Evolutionary conservation across 345 rosid genomes (phyloP).

Genomic region (Cardamine chenopodiifolia): DNA sequence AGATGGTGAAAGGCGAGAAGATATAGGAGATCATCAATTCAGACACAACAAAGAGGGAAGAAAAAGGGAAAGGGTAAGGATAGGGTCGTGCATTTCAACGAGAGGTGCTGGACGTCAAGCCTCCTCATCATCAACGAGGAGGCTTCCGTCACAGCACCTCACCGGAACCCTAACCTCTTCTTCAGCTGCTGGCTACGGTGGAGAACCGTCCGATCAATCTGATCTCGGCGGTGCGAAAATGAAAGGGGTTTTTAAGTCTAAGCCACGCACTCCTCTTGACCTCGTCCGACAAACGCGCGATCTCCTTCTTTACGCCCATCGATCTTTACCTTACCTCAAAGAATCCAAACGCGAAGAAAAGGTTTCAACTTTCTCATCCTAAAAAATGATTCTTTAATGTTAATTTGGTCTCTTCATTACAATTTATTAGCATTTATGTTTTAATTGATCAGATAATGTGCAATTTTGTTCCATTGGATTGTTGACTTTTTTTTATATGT

Average conservation of each 20-base stretch:
- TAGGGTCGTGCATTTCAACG: conserved; percentile 51
- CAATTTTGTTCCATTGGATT: conserved; percentile 2
- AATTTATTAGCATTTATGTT: too few relatives aligned
- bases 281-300: conserved; percentile 87
- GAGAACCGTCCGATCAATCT: conserved; percentile 40
- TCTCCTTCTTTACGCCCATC: conserved; percentile 64
- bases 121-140: conserved; percentile 42
- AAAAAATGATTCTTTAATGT: background rate
- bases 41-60: background rate
- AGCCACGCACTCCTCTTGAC: conserved; percentile 86
- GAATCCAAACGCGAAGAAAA: conserved; percentile 73
- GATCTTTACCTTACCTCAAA: conserved; percentile 44
- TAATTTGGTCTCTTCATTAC: background rate
- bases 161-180: conserved; percentile 27
- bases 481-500: background rate
- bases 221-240: conserved; percentile 49
- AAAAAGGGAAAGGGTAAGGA: conserved; percentile 18
- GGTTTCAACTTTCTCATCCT: conserved; percentile 35
- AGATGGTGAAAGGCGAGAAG: conserved; percentile 34
- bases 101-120: conserved; percentile 46
- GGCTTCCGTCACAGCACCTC: conserved; percentile 45
- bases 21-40: conserved; percentile 9
- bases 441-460: background rate
- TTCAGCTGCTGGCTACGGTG: conserved; percentile 20
- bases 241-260: conserved; percentile 89